Conservation (phyloP, 1,284 basidiomycete species). For the Austroboletus rostrupii region DNA sequence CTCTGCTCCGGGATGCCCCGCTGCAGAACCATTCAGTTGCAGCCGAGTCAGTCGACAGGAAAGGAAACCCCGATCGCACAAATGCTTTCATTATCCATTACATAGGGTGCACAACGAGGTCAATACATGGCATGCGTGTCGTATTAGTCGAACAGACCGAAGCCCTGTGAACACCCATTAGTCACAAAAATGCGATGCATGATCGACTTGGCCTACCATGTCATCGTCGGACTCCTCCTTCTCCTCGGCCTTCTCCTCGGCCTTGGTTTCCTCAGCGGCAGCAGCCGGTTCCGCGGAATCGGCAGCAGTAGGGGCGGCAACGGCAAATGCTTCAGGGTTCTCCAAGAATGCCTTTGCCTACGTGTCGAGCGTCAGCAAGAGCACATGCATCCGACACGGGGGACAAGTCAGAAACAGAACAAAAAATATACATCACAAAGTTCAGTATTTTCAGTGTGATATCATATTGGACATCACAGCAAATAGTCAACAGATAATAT, state of each 20-base stretch:
- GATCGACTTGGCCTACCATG: slow-evolving; percentile 48
- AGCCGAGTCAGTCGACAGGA: background rate
- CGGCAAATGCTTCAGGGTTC: slow-evolving; percentile 95
- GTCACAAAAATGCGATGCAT: background rate
- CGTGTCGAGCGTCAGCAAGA: slow-evolving; percentile 26
- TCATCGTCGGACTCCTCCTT: slow-evolving; percentile 70
- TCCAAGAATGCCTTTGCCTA: slow-evolving; percentile 95
- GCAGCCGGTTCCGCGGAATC: slow-evolving; percentile 44
- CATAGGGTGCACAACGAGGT: slow-evolving; percentile 13
- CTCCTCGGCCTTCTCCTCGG: slow-evolving; percentile 61
- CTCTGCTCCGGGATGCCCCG: slow-evolving; percentile 14
- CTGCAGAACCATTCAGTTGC: slow-evolving; percentile 1
- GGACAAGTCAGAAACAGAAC: slow-evolving; percentile 23
- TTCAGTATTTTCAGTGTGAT: slow-evolving; percentile 84
- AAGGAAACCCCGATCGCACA: slow-evolving; percentile 2
- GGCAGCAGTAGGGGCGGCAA: slow-evolving; percentile 60
- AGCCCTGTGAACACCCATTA: slow-evolving; percentile 45
- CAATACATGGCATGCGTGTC: slow-evolving; percentile 14
- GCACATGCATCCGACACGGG: slow-evolving; percentile 7
- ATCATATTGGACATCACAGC: slow-evolving; percentile 39
- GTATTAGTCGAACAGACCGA: slow-evolving; percentile 82
- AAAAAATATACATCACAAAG: slow-evolving; percentile 41
- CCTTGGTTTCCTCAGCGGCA: slow-evolving; percentile 60
- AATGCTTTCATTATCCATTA: slow-evolving; percentile 22
- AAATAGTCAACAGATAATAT: background rate